Base-by-base conservation (phyloP, 495 filamentous ascomycete genomes). In the Umbilicaria muhlenbergii region DNA sequence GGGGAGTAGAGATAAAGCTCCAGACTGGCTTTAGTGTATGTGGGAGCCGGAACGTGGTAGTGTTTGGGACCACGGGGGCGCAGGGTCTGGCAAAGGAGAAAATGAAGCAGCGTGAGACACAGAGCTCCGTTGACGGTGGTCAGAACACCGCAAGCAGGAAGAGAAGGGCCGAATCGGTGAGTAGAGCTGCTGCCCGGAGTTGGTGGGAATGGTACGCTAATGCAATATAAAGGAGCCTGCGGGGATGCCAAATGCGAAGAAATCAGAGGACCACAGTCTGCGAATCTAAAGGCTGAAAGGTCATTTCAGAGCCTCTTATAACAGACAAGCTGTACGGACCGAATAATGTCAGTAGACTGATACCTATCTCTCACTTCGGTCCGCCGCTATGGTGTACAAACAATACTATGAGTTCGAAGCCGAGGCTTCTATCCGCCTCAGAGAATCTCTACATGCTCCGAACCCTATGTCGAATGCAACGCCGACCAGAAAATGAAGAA, bases 151-250 rank as follows among this genome's bases (percentile, higher is more conserved):
- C 32, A 5, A 44, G 39, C 6, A 51, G 51, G 48, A 64, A 61
- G 39, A 44, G 56, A 16, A 52, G 58, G 34, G 52, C 59, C 38
- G 44, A 51, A 17, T 59, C 54, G 19, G 60, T 61, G 53, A 48
- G 54, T 55, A 16, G 14, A 34, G 18, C 42, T 21, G 10, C 32
- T 46, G 19, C 18, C 13, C 19, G 34, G 3, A 32, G 34, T 32
- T n/a, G 41, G 12, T 17, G 33, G n/a, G 12, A 13, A 8, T 36
- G 32, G 19, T 32, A 32, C 28, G 12, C 34, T 39, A 33, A 33
- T 41, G 38, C 19, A 13, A 24, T 13, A 33, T 44, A 15, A 11
- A 46, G 41, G 43, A 31, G 41, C 33, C 36, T 32, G 46, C 35
- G 32, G 38, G 19, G 24, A 28, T 28, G 24, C 24, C 24, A 28